Percentiles rank a stretch among this genome's conserved stretches.
Conservation (phyloP, 345 rosid genomes). For the Moricandia arvensis region DNA sequence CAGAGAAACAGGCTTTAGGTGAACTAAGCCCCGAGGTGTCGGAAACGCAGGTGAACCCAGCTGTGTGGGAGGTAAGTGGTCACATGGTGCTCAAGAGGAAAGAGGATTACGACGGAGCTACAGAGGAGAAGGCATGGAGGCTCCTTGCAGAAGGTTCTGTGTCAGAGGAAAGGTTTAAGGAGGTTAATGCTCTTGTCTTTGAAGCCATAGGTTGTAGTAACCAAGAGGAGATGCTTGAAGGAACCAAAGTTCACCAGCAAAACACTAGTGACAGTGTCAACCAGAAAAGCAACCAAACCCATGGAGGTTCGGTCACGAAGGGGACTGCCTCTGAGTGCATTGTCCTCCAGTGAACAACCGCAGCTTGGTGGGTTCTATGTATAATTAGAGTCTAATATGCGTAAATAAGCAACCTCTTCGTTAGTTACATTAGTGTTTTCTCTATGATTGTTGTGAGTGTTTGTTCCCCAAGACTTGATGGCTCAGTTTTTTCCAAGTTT, state of each 20-base stretch:
- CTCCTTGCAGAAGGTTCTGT: slow-evolving; percentile 92
- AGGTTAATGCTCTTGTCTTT: slow-evolving; percentile 70
- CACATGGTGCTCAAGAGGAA: slow-evolving; percentile 95
- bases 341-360: slow-evolving; percentile 55
- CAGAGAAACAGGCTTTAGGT: slow-evolving; percentile 99
- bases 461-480: slow-evolving; percentile 4
- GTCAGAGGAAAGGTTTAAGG: slow-evolving; percentile 79
- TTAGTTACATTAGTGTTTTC: too few species aligned
- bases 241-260: slow-evolving; percentile 26
- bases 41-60: slow-evolving; percentile 98
- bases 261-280: slow-evolving; percentile 21
- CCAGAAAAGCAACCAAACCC: slow-evolving; percentile 38
- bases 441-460: slow-evolving; percentile 7
- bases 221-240: slow-evolving; percentile 22
- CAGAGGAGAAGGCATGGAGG: slow-evolving; percentile 92
- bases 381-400: slow-evolving; percentile 16
- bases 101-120: slow-evolving; percentile 84
- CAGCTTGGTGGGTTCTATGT: slow-evolving; percentile 14
- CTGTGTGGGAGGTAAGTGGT: slow-evolving; percentile 98
- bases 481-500: too few species aligned
- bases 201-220: slow-evolving; percentile 52
- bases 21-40: slow-evolving; percentile 81
- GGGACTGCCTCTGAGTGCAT: slow-evolving; percentile 63
- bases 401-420: slow-evolving; percentile 36
- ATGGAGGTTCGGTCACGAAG: slow-evolving; percentile 39